Evolutionary conservation across 371 early-diverging fungal genomes (phyloP).

Genomic region (Mortierella sp.): DNA sequence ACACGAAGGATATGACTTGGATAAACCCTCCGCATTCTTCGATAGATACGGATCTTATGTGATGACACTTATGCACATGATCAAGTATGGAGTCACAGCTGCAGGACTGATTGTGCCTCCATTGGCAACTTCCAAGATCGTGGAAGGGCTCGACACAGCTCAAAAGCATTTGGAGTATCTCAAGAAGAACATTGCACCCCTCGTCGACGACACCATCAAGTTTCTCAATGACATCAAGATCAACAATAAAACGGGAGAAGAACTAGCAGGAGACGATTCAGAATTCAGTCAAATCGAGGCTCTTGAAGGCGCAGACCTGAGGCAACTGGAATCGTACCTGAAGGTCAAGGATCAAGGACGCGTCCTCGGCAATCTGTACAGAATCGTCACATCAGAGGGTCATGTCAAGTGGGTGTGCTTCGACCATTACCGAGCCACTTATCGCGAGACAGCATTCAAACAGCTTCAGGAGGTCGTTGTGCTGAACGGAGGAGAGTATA

Average conservation of each 20-base stretch:
- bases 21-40: constrained; percentile 2
- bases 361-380: constrained; percentile 2
- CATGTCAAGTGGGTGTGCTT: constrained; percentile 15
- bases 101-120: constrained; percentile 3
- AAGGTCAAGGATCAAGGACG: background rate
- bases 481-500: no score
- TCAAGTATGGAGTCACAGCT: background rate
- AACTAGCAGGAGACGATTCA: no score
- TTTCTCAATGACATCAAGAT: no score
- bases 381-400: background rate
- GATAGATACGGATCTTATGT: constrained; percentile 2
- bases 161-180: background rate
- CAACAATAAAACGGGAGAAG: no score
- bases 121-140: background rate
- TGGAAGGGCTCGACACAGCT: background rate
- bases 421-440: background rate
- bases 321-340: background rate
- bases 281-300: background rate
- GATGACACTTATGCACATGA: constrained; percentile 1
- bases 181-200: background rate
- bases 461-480: no score
- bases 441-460: background rate
- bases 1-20: constrained; percentile 8
- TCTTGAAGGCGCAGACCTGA: constrained; percentile 3
- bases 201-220: background rate